Evolutionary conservation across 75 land plant species (phyloP), one percentile per base, ranked within the genome.

Genomic region (Cupressus sempervirens): DNA sequence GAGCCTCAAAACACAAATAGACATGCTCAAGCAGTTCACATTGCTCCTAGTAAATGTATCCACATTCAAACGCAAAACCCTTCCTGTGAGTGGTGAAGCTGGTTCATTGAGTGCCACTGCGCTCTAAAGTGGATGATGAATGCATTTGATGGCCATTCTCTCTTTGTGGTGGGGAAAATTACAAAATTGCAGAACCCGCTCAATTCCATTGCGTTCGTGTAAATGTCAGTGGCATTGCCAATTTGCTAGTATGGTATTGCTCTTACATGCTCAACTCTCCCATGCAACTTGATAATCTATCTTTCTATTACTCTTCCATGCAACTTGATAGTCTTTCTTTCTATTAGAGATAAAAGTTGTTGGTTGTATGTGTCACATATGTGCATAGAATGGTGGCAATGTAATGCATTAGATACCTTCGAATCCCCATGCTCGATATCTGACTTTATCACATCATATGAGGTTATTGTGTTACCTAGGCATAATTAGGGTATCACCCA

Each of bases 61-160:
- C 79, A 40, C 79, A 4, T 76, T 76, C 8, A 26, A 76, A 16
- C 10, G 9, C 79, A n/a, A 8, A 76, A 38, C 43, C 79, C 79
- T 62, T 62, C 67, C 45, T 38, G 43, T 9, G 20, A 76, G 26
- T 5, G 20, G 40, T n/a, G 45, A 1, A 20, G 40, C 18, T 6
- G 79, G 20, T 40, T 76, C n/a, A 40, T 76, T 76, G 20, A 76
- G 45, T 1, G 9, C 2, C 18, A 38, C n/a, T 36, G 45, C 26
- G 26, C 43, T 34, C 23, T 76, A 45, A 76, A 76, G 45, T 40
- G 79, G 79, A 40, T 76, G 79, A 76, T 76, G 6, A 76, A 76
- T 18, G 41, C 79, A 76, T 76, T 76, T 76, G 43, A 38, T 40
- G n/a, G 79, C 79, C 45, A 76, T 76, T 11, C 16, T 38, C 34